These are phyloP conservation scores for Didymellaceae sp. DNA, from an alignment of 2,329 filamentous ascomycete species.

Conservation along the genomic window DNA sequence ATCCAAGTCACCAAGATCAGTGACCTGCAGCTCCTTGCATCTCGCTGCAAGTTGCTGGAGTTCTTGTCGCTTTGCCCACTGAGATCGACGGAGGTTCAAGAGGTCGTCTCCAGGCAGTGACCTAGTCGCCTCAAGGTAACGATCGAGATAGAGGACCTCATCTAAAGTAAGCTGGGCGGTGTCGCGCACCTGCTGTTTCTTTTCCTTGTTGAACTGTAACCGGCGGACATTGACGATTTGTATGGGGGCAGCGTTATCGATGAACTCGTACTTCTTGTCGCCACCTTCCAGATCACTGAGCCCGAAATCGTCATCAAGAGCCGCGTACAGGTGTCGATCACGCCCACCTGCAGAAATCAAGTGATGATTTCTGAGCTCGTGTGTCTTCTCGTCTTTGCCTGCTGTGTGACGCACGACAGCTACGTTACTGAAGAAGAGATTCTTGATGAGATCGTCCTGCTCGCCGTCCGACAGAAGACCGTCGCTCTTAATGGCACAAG, in stretches of 20 bases:
- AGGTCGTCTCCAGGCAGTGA: conserved; percentile 52
- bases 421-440: conserved; percentile 52
- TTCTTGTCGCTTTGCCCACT: conserved; percentile 76
- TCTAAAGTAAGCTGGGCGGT: conserved; percentile 75
- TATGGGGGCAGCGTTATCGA: conserved; percentile 76
- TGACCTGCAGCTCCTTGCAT: conserved; percentile 50
- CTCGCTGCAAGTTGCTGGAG: conserved; percentile 63
- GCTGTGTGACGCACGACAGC: conserved; percentile 49
- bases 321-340: conserved; percentile 76
- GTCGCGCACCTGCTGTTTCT: conserved; percentile 54
- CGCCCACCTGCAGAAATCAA: conserved; percentile 65
- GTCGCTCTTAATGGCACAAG: conserved; percentile 81
- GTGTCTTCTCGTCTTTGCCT: conserved; percentile 56
- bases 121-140: conserved; percentile 64
- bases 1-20: conserved; percentile 39
- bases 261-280: conserved; percentile 41
- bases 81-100: conserved; percentile 68
- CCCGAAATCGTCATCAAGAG: conserved; percentile 85
- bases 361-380: conserved; percentile 68
- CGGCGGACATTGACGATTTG: conserved; percentile 90
- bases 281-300: conserved; percentile 68
- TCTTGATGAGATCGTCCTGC: conserved; percentile 79
- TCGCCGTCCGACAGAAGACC: conserved; percentile 71
- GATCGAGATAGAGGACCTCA: conserved; percentile 82
- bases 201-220: conserved; percentile 70